These are phyloP conservation scores for Raphanus hybrid DNA, from an alignment of 441 rosid genomes.

Conservation along the genomic window DNA sequence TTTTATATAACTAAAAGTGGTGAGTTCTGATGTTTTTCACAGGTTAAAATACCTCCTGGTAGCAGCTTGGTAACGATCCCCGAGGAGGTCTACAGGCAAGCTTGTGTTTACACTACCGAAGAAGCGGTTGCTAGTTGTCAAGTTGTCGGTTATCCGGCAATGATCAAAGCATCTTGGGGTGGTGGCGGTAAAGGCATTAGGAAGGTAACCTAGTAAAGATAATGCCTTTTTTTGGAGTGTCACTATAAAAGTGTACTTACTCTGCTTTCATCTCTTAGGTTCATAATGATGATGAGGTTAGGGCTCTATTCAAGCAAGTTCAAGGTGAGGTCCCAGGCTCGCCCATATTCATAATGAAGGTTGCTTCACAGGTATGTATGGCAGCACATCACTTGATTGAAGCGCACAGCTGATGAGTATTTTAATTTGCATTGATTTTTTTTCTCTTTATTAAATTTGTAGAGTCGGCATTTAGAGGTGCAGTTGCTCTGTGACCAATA, in stretches of 20 bases:
- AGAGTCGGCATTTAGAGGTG: conserved; percentile 63
- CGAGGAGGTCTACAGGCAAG: conserved; percentile 85
- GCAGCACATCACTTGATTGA: conserved; percentile 9
- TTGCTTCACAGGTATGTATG: conserved; percentile 99
- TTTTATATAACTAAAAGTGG: conserved; percentile 24
- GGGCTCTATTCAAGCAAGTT: conserved; percentile 99
- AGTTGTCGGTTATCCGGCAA: conserved; percentile 98
- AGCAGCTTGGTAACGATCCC: conserved; percentile 64
- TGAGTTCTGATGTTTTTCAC: conserved; percentile 40
- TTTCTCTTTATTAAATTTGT: too few relatives aligned
- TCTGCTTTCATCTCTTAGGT: conserved; percentile 55
- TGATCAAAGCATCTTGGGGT: conserved; percentile 99
- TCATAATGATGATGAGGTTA: conserved; percentile 96
- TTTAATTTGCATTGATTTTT: neutral
- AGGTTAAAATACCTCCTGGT: conserved; percentile 85
- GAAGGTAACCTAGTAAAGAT: conserved; percentile 56
- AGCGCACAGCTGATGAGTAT: neutral
- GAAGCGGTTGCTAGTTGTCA: conserved; percentile 98
- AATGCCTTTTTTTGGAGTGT: conserved; percentile 18
- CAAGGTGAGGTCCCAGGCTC: conserved; percentile 99
- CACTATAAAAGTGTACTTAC: conserved; percentile 7
- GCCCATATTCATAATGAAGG: conserved; percentile 99
- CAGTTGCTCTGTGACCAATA: conserved; percentile 94
- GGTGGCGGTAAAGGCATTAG: conserved; percentile 99
- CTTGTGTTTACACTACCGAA: conserved; percentile 97